These are phyloP conservation scores for Eucommia ulmoides DNA, from an alignment of 257 asterid species.

Conservation along the genomic window DNA sequence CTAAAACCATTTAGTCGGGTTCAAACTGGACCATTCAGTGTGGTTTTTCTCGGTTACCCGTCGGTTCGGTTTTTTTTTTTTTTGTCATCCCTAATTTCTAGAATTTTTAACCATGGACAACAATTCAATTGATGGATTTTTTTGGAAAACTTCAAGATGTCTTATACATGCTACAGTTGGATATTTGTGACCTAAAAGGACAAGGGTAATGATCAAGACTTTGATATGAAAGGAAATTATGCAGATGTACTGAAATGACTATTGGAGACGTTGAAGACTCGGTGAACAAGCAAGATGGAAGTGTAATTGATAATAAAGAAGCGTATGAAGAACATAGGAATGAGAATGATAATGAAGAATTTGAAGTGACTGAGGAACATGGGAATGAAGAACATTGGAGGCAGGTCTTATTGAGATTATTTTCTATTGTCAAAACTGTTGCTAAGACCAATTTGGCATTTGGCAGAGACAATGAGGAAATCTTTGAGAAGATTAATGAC, in stretches of 20 bases:
- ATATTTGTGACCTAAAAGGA: too few relatives aligned
- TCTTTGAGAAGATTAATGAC: conserved; percentile 7
- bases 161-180: neutral
- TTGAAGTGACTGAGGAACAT: too few relatives aligned
- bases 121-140: neutral
- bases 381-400: conserved; percentile 9
- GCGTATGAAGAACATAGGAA: too few relatives aligned
- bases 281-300: too few relatives aligned
- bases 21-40: too few relatives aligned
- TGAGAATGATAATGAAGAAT: too few relatives aligned
- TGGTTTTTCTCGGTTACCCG: too few relatives aligned
- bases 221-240: neutral
- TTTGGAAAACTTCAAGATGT: neutral
- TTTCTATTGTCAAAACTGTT: neutral
- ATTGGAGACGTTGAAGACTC: too few relatives aligned
- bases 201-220: neutral
- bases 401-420: conserved; percentile 4
- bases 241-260: neutral
- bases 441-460: conserved; percentile 8
- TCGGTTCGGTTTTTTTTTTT: too few relatives aligned
- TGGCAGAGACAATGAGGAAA: conserved; percentile 3
- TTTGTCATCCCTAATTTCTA: too few relatives aligned
- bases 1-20: too few relatives aligned
- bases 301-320: too few relatives aligned
- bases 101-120: neutral